These are phyloP conservation scores for Oropetium thomaeum DNA, from an alignment of 176 grass and related monocot species.

Conservation along the genomic window DNA sequence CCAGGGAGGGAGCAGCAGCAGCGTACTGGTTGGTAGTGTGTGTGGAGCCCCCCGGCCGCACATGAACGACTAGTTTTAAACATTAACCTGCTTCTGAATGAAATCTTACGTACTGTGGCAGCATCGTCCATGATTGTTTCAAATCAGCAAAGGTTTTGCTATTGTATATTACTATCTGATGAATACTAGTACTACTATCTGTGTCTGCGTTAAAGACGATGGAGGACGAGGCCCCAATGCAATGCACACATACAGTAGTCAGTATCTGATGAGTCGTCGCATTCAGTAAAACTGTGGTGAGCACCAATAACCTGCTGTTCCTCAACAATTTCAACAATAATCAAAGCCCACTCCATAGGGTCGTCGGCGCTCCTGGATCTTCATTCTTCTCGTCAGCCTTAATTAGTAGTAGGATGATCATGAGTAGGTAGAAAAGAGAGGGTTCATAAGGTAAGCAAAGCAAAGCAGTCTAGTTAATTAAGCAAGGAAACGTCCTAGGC, in stretches of 20 bases:
- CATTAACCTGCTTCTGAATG: neutral
- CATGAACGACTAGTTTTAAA: too few species aligned
- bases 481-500: too few species aligned
- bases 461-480: too few species aligned
- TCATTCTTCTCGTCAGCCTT: neutral
- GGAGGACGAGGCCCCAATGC: neutral
- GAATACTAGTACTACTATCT: neutral
- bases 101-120: too few species aligned
- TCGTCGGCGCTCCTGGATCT: neutral
- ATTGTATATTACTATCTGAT: too few species aligned
- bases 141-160: neutral
- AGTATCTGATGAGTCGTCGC: neutral
- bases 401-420: too few species aligned
- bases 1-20: too few species aligned
- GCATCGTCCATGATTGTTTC: neutral
- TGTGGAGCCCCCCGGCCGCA: neutral
- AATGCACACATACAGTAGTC: too few species aligned
- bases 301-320: neutral
- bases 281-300: neutral
- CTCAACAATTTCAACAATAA: neutral
- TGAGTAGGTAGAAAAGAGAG: too few species aligned
- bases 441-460: too few species aligned
- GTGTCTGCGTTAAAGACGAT: neutral
- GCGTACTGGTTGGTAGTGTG: too few species aligned
- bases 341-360: too few species aligned